Percentiles rank a stretch among this genome's conserved stretches.
These are phyloP conservation scores for Geotrichum restrictum DNA, from an alignment of 1,139 yeast species.

Conservation along the genomic window DNA sequence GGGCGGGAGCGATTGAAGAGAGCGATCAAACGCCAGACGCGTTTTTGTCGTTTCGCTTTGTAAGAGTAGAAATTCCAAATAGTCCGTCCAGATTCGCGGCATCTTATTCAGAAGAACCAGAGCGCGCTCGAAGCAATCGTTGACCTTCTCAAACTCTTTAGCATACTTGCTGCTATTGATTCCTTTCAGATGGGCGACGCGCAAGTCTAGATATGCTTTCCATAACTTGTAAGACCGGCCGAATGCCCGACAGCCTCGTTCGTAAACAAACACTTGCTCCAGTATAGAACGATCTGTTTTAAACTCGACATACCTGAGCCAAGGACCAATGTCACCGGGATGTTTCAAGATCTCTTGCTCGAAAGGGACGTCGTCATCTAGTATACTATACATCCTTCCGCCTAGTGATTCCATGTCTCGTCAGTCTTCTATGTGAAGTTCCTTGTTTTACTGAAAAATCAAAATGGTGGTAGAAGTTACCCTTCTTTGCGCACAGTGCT, in stretches of 20 bases:
- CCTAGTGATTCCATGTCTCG: not conserved
- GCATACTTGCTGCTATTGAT: conserved; percentile 35
- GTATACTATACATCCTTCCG: conserved; percentile 16
- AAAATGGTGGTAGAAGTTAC: conserved; percentile 6
- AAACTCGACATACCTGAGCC: conserved; percentile 53
- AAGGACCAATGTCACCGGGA: conserved; percentile 45
- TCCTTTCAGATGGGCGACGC: conserved; percentile 38
- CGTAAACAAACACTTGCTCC: conserved; percentile 47
- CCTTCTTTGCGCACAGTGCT: conserved; percentile 14
- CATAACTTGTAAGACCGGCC: conserved; percentile 56
- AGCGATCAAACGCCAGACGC: conserved; percentile 50
- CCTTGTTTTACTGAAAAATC: not conserved
- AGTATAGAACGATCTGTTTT: conserved; percentile 37
- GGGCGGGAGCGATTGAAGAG: conserved; percentile 50
- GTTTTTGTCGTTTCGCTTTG: conserved; percentile 45
- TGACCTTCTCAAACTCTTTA: conserved; percentile 40
- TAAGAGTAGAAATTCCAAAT: conserved; percentile 46
- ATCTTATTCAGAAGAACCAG: conserved; percentile 45
- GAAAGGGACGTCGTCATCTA: conserved; percentile 41
- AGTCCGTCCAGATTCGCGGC: conserved; percentile 56
- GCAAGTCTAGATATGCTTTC: conserved; percentile 49
- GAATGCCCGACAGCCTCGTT: conserved; percentile 50
- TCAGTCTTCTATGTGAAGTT: not conserved
- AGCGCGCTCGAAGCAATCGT: conserved; percentile 48
- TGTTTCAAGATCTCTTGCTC: conserved; percentile 48